A percentile compares a stretch with the other conserved stretches of the same genome.
Conservation (phyloP, 352 stramenopile species). For the Globisporangium abappressorium region DNA sequence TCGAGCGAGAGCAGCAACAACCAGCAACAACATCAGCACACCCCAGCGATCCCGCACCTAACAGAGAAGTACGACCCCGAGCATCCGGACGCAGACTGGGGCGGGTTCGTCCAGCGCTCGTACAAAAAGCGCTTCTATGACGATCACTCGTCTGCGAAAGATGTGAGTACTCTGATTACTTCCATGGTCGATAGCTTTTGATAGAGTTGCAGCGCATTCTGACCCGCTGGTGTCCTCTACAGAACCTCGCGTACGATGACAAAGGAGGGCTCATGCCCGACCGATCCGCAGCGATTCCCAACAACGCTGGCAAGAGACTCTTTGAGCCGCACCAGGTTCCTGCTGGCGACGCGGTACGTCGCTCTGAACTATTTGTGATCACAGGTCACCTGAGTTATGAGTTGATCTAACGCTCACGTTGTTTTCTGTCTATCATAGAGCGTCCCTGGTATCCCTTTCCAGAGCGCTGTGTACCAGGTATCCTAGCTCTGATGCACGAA, state of each 20-base stretch:
- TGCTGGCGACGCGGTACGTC: constrained; percentile 24
- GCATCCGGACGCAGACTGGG: constrained; percentile 75
- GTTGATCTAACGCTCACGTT: neutral
- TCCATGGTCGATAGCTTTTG: neutral
- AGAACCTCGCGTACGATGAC: constrained; percentile 55
- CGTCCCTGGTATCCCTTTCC: constrained; percentile 53
- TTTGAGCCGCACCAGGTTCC: constrained; percentile 52
- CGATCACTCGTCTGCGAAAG: constrained; percentile 34
- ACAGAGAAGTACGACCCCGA: constrained; percentile 72
- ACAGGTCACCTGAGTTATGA: neutral
- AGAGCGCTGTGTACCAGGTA: constrained; percentile 67
- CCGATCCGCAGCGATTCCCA: constrained; percentile 14
- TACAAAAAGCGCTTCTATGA: constrained; percentile 68
- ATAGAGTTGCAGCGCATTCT: neutral
- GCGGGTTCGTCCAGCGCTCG: constrained; percentile 53
- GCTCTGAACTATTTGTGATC: neutral
- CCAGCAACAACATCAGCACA: constrained; percentile 13
- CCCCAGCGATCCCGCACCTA: constrained; percentile 39
- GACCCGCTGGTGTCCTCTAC: neutral
- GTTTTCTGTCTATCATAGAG: constrained; percentile 17
- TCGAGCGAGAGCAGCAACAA: constrained; percentile 10
- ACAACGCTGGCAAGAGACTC: constrained; percentile 40
- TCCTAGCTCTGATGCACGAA: neutral
- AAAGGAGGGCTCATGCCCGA: constrained; percentile 61
- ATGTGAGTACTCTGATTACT: constrained; percentile 28